Base-by-base conservation (phyloP, 345 rosid species). In the Nasturtium officinale region DNA sequence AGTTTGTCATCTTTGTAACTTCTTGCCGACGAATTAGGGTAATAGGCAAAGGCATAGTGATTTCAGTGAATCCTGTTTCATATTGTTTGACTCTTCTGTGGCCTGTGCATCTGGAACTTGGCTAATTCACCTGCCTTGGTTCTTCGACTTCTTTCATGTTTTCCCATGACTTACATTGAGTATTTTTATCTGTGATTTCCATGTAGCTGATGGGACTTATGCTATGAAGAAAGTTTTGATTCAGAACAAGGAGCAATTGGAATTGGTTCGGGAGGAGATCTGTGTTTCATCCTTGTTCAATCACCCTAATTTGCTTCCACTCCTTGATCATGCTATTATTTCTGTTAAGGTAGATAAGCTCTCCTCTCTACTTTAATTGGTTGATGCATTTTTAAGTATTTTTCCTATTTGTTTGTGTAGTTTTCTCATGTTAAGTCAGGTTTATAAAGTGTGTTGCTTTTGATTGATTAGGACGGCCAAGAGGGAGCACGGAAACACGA, bases 161-260 rank as follows among this genome's bases (percentile, higher is more conserved):
- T 60, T 42, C 47, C 15, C 16, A 12, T 33, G 43, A 52, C 57
- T 53, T 11, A 52, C 13, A 18, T 61, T 0, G 3, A 23, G 35
- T 7, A 7, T 60, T 20, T 18, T 50, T 29, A 28, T 53, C 9
- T 1, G 42, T 65, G 57, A 20, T 18, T 54, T 21, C 10, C 23
- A 37, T 78, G 84, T 80, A 95, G 98, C 78, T 71, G 96, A 88
- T 86, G 96, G 96, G 56, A 90, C 89, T 46, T 95, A 90, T 47
- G 99, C 98, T 21, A 87, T 94, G 95, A 94, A 94, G 89, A 94
- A 94, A 83, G 99, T 95, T 59, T 86, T 95, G 43, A 87, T 95
- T 75, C 98, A 95, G 81, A 95, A 82, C 64, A 76, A 73, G 80
- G 96, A 91, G 81, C 97, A 90, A 77, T 77, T 91, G 82, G 93